phyloP scores from a whole-genome alignment of 306 rosid species.

The Begonia masoniana region DNA sequence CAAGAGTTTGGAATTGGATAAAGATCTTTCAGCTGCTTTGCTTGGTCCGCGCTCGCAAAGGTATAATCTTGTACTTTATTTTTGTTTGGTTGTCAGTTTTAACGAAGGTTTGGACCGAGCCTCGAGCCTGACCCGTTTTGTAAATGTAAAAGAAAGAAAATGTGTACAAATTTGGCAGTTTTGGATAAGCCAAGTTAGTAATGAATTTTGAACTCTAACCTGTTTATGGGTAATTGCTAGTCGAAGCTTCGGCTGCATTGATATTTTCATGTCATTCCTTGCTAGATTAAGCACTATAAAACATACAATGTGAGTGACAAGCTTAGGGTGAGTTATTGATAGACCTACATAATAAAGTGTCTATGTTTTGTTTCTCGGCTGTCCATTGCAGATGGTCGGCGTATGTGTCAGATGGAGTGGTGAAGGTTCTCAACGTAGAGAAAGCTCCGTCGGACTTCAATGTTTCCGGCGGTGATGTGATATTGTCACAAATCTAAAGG shows the following conservation, averaged over 20 bases:
- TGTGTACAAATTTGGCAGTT: too few species aligned
- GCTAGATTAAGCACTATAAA: too few species aligned
- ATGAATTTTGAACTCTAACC: too few species aligned
- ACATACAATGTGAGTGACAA: neutral
- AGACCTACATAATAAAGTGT: neutral
- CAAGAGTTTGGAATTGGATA: constrained; percentile 72
- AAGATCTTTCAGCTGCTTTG: constrained; percentile 79
- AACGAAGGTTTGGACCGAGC: too few species aligned
- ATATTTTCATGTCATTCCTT: too few species aligned
- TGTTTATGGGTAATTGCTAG: too few species aligned
- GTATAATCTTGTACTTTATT: constrained; percentile 16
- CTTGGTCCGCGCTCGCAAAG: constrained; percentile 84
- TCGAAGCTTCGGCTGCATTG: too few species aligned
- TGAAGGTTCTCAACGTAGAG: constrained; percentile 71
- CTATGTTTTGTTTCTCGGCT: neutral
- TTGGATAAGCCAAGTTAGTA: too few species aligned
- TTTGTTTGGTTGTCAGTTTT: too few species aligned
- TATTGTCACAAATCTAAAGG: constrained; percentile 67
- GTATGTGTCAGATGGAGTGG: constrained; percentile 71
- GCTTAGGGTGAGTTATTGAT: too few species aligned
- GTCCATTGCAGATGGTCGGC: constrained; percentile 79
- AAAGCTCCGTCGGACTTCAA: constrained; percentile 91
- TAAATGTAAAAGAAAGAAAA: neutral
- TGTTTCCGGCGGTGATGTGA: constrained; percentile 77
- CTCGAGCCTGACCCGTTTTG: too few species aligned